These are phyloP conservation scores for Coniophora puteana DNA, from an alignment of 1,284 basidiomycete species.

Conservation along the genomic window DNA sequence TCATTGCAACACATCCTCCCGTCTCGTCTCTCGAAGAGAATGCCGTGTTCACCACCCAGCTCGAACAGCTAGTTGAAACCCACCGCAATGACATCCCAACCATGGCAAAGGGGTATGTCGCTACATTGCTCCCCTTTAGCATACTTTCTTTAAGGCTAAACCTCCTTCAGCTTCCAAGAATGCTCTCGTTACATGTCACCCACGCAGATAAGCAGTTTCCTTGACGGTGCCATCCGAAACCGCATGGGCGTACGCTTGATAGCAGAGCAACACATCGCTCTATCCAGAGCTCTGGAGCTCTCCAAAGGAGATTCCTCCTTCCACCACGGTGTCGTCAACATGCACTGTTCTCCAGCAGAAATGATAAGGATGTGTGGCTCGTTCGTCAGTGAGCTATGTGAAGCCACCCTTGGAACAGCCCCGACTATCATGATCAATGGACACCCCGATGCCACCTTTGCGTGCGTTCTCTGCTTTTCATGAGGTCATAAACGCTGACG, in stretches of 20 bases:
- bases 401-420: slow-evolving; percentile 77
- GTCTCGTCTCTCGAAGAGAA: slow-evolving; percentile 72
- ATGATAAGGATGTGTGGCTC: slow-evolving; percentile 78
- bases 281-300: slow-evolving; percentile 59
- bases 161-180: slow-evolving; percentile 72
- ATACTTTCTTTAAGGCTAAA: slow-evolving; percentile 6
- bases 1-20: slow-evolving; percentile 66
- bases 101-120: slow-evolving; percentile 84
- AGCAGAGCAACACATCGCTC: slow-evolving; percentile 88
- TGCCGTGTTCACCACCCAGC: slow-evolving; percentile 57
- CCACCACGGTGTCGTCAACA: slow-evolving; percentile 69
- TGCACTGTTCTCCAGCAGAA: slow-evolving; percentile 60
- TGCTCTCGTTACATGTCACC: slow-evolving; percentile 81
- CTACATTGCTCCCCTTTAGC: slow-evolving; percentile 12
- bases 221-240: slow-evolving; percentile 83
- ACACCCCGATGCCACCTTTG: slow-evolving; percentile 64
- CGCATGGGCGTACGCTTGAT: slow-evolving; percentile 87
- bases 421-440: slow-evolving; percentile 72
- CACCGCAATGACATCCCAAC: slow-evolving; percentile 89
- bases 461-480: slow-evolving; percentile 44
- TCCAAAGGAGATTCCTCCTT: slow-evolving; percentile 24
- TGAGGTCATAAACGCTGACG: slow-evolving; percentile 8
- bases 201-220: slow-evolving; percentile 70
- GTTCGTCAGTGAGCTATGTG: slow-evolving; percentile 80
- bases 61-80: slow-evolving; percentile 70